A percentile compares a stretch with the other conserved stretches of the same genome.
Evolutionary conservation across 1,139 yeast genomes (phyloP).

Genomic region (Hyphopichia fennica): DNA sequence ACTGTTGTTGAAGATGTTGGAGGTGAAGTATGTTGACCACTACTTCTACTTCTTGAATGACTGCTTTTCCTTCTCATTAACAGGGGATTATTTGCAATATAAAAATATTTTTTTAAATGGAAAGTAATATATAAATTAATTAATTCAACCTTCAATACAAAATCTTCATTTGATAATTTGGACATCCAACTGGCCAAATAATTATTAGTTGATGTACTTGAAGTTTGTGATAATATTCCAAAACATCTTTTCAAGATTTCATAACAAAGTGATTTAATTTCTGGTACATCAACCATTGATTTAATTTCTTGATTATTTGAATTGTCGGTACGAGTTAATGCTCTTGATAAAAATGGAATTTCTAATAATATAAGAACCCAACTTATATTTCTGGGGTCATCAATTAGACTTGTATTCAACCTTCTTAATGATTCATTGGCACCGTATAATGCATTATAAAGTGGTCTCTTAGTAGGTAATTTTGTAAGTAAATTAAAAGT

Average conservation of each 20-base stretch:
- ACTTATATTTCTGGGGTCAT: slow-evolving; percentile 38
- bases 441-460: slow-evolving; percentile 51
- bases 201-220: slow-evolving; percentile 35
- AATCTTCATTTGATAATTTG: slow-evolving; percentile 36
- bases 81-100: slow-evolving; percentile 36
- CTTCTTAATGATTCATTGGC: slow-evolving; percentile 49
- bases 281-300: slow-evolving; percentile 46
- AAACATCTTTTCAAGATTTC: slow-evolving; percentile 66
- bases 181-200: slow-evolving; percentile 62
- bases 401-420: slow-evolving; percentile 30
- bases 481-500: slow-evolving; percentile 42
- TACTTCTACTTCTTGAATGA: neutral
- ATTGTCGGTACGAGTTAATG: slow-evolving; percentile 34
- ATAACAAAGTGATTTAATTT: slow-evolving; percentile 55
- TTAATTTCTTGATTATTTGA: slow-evolving; percentile 3
- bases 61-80: slow-evolving; percentile 14
- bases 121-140: slow-evolving; percentile 66
- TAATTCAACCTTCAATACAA: slow-evolving; percentile 51
- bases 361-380: slow-evolving; percentile 66
- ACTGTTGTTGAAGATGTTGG: neutral
- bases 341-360: slow-evolving; percentile 54
- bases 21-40: neutral
- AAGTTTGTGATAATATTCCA: slow-evolving; percentile 61
- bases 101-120: slow-evolving; percentile 48
- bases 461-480: slow-evolving; percentile 62